Evolutionary conservation across 306 rosid species (phyloP).

Genomic region (Abrus pulchellus): DNA sequence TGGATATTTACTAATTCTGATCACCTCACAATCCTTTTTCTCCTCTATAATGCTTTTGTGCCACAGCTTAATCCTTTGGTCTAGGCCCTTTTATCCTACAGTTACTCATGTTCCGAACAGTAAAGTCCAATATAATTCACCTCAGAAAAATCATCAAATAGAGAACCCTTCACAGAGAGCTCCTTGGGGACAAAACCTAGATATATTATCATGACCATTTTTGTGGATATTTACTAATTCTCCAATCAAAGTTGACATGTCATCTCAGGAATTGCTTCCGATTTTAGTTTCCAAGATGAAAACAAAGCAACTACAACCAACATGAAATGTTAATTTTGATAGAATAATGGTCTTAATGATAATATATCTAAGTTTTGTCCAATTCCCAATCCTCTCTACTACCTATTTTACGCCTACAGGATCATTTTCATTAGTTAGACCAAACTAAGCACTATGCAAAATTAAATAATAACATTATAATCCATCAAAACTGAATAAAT

Average conservation of each 20-base stretch:
- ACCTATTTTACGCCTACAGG: no score
- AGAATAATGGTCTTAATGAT: neutral
- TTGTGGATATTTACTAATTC: no score
- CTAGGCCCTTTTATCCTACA: neutral
- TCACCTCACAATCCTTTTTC: neutral
- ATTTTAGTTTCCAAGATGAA: no score
- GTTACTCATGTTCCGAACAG: constrained; percentile 19
- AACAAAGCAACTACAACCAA: no score
- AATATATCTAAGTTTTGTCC: neutral
- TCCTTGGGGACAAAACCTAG: no score
- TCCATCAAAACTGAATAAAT: no score
- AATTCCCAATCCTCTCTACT: neutral
- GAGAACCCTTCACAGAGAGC: neutral
- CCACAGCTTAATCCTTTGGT: neutral
- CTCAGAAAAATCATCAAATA: constrained; percentile 19
- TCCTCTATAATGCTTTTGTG: neutral
- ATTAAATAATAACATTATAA: neutral
- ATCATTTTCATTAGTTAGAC: no score
- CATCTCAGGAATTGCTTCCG: no score
- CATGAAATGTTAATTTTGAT: neutral
- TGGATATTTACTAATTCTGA: neutral
- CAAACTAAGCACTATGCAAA: neutral
- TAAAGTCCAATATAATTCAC: neutral
- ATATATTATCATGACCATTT: no score
- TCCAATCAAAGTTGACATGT: no score